Evolutionary conservation across 2,329 filamentous ascomycete species (phyloP), one percentile per base, ranked within the genome.

Genomic region (Sporothrix variecibatus): DNA sequence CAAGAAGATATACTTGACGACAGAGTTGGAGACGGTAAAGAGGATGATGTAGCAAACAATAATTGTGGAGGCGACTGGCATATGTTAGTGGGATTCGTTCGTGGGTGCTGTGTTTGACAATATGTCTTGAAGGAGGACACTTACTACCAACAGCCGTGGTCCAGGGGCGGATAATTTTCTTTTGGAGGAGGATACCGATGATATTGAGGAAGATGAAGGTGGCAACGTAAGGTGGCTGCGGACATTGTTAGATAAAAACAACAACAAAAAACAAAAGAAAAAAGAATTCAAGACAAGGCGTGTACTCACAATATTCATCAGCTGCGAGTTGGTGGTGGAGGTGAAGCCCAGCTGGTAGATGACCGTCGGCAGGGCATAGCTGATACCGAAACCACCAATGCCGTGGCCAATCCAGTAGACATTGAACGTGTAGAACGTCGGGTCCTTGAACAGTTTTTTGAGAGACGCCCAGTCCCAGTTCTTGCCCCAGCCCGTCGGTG

Each of bases 311-410:
- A 85, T 84, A 58, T 83, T 85, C 83, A 85, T 84, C 71, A 84
- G 75, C 76, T 85, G 83, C 8, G 83, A 83, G 20, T 81, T 79
- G 0, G 83, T 81, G 1, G 83, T 84, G 0, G 79, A 80, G 0
- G 83, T 83, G 70, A 84, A 83, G 1, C 83, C 83, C 3, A 85
- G 78, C 71, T 84, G 78, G 60, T 84, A 84, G 31, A 85, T 83
- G 6, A 85, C 83, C 1, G 83, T 84, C 1, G 83, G 83, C 71
- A 85, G 74, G 5, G 81, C 82, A 74, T 82, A 84, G 8, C 78
- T 76, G 6, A 84, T 78, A 1, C 83, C 83, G 72, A 83, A 84
- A 6, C 83, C 83, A 17, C 83, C 83, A 75, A 84, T 83, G 0
- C 82, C 82, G 75, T 85, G 83, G 7, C 79, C 81, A 62, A 84